Evolutionary conservation across 805 yeast species (phyloP).

Genomic region (Ogataea salicorniae): DNA sequence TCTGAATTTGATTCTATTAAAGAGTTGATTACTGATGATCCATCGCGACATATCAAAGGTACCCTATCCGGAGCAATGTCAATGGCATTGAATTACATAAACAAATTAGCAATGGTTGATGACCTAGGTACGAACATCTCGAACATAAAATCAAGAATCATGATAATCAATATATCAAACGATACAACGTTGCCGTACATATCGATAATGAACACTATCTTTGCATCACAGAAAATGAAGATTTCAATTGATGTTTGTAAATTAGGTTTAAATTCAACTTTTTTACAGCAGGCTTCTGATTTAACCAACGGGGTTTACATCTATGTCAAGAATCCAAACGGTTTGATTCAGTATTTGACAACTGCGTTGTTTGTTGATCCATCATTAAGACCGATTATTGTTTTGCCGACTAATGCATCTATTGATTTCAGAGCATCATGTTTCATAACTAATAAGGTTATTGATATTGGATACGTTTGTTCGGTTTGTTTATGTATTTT

Average conservation of each 20-base stretch:
- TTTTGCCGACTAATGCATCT: constrained; percentile 75
- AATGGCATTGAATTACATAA: constrained; percentile 74
- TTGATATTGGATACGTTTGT: constrained; percentile 92
- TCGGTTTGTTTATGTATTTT: constrained; percentile 85
- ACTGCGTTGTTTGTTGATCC: constrained; percentile 89
- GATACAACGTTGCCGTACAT: constrained; percentile 80
- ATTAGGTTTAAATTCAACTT: constrained; percentile 65
- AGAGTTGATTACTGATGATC: constrained; percentile 15
- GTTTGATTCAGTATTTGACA: constrained; percentile 74
- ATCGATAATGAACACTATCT: constrained; percentile 91
- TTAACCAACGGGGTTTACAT: constrained; percentile 90
- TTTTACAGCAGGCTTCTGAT: constrained; percentile 92
- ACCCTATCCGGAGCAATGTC: constrained; percentile 75
- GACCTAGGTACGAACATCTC: constrained; percentile 28
- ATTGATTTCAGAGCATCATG: constrained; percentile 96
- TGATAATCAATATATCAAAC: constrained; percentile 62
- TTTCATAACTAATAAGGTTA: constrained; percentile 81
- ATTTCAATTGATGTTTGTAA: constrained; percentile 90
- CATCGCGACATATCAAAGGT: constrained; percentile 35
- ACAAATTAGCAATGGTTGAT: constrained; percentile 53
- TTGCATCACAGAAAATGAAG: constrained; percentile 90
- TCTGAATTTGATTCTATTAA: constrained; percentile 24
- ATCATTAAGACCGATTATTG: constrained; percentile 64
- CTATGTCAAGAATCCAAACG: constrained; percentile 59
- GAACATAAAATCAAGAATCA: constrained; percentile 57